These are phyloP conservation scores for Cicer chorassanicum DNA, from an alignment of 306 rosid species.

Conservation along the genomic window DNA sequence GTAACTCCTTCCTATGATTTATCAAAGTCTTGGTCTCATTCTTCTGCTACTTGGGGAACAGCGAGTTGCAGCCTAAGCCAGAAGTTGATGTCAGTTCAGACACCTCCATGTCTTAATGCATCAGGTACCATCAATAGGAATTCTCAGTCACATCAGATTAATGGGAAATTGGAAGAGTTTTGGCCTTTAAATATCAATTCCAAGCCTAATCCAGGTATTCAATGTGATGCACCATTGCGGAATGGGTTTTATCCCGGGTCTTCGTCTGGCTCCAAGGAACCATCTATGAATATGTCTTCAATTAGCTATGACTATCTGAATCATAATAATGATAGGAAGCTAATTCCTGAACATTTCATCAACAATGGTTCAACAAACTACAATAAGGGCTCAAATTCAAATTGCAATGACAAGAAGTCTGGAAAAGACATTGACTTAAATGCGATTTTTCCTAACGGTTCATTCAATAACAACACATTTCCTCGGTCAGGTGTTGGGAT, in stretches of 20 bases:
- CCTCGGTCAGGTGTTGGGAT: constrained; percentile 49
- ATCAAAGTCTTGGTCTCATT: constrained; percentile 68
- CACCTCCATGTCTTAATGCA: constrained; percentile 54
- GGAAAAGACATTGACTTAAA: constrained; percentile 74
- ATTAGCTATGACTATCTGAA: constrained; percentile 61
- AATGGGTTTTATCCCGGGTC: constrained; percentile 70
- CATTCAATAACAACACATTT: constrained; percentile 50
- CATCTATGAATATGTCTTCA: constrained; percentile 57
- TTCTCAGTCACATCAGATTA: constrained; percentile 65
- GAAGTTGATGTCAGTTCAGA: constrained; percentile 64
- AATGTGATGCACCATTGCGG: constrained; percentile 54
- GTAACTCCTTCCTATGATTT: constrained; percentile 59
- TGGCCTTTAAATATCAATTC: constrained; percentile 67
- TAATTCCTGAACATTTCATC: constrained; percentile 51
- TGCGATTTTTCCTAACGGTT: constrained; percentile 60
- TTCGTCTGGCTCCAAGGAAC: constrained; percentile 71
- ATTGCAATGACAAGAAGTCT: constrained; percentile 57
- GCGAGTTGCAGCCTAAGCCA: constrained; percentile 64
- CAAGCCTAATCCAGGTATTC: constrained; percentile 59
- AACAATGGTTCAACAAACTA: constrained; percentile 51
- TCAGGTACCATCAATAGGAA: constrained; percentile 56
- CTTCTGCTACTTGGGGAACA: constrained; percentile 77
- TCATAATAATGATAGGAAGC: constrained; percentile 50
- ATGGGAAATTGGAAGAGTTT: constrained; percentile 60
- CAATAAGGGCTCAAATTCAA: constrained; percentile 60